A percentile compares a stretch with the other conserved stretches of the same genome.
phyloP scores from a whole-genome alignment of 768 basidiomycete species.

The Mrakia blollopis region DNA sequence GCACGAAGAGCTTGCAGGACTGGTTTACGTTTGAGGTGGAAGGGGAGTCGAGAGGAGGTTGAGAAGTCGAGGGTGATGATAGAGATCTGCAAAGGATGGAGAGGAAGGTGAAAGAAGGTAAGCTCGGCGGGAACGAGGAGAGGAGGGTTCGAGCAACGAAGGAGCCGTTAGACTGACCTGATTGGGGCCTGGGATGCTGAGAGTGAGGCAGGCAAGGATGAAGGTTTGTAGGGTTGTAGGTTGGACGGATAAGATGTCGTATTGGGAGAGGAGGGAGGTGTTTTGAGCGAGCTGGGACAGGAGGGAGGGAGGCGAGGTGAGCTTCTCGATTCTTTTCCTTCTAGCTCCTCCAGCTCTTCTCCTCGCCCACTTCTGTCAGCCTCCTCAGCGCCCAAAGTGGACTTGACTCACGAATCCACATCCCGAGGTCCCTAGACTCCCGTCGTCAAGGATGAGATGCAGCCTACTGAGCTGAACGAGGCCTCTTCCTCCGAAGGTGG shows the following conservation, averaged over 20 bases:
- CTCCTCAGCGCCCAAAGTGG: background rate
- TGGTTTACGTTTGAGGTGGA: constrained; percentile 30
- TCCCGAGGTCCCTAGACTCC: constrained; percentile 66
- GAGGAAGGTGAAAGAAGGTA: constrained; percentile 51
- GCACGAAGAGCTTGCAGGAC: constrained; percentile 51
- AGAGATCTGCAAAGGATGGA: constrained; percentile 94
- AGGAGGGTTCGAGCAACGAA: background rate
- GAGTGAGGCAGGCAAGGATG: constrained; percentile 72
- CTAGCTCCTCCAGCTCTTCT: background rate
- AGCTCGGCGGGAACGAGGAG: background rate
- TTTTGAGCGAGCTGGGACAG: constrained; percentile 65
- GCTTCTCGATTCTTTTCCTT: background rate
- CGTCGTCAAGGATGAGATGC: constrained; percentile 73
- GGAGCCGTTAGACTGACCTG: constrained; percentile 12
- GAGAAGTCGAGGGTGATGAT: constrained; percentile 28
- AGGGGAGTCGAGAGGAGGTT: constrained; percentile 4
- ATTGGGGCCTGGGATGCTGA: constrained; percentile 54
- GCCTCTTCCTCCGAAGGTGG: constrained; percentile 47
- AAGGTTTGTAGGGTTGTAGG: constrained; percentile 70
- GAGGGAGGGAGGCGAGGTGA: background rate
- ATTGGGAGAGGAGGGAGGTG: constrained; percentile 55
- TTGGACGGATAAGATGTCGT: constrained; percentile 70
- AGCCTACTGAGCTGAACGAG: constrained; percentile 63
- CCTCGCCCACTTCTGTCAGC: constrained; percentile 6
- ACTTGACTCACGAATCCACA: constrained; percentile 61